Conservation (phyloP, 1,284 basidiomycete genomes). For the Psilocybe mexicana region DNA sequence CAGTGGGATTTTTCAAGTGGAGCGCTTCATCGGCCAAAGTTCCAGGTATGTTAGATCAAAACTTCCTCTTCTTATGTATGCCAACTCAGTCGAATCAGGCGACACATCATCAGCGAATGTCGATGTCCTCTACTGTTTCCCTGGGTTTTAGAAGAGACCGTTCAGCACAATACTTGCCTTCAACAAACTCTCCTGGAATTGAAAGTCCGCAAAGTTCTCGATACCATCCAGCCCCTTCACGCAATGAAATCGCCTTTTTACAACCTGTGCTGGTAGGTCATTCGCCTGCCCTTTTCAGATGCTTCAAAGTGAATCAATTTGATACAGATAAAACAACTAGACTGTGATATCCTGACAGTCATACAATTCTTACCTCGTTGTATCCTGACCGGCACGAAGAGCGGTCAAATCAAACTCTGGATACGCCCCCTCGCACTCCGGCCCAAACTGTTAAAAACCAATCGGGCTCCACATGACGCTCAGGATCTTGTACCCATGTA, state of each 20-base stretch:
- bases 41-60: constrained; percentile 37
- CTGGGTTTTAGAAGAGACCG: constrained; percentile 62
- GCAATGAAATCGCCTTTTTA: constrained; percentile 87
- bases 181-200: constrained; percentile 34
- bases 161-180: constrained; percentile 56
- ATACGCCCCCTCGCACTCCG: constrained; percentile 65
- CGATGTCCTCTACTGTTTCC: constrained; percentile 74
- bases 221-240: constrained; percentile 85
- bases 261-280: constrained; percentile 84
- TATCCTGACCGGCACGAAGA: constrained; percentile 75
- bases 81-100: constrained; percentile 27
- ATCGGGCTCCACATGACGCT: constrained; percentile 23
- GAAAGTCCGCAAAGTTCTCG: constrained; percentile 44
- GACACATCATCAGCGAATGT: constrained; percentile 67
- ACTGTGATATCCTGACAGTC: constrained; percentile 72
- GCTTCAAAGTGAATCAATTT: background rate
- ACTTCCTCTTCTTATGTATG: background rate
- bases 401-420: constrained; percentile 81
- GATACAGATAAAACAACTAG: constrained; percentile 72
- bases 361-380: constrained; percentile 73
- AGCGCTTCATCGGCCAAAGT: constrained; percentile 73
- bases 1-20: constrained; percentile 93
- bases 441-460: constrained; percentile 31
- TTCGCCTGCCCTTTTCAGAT: background rate
- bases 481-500: constrained; percentile 24